Evolutionary conservation across 495 filamentous ascomycete genomes (phyloP), one percentile per base, ranked within the genome.

Genomic region (Alectoria sarmentosa): DNA sequence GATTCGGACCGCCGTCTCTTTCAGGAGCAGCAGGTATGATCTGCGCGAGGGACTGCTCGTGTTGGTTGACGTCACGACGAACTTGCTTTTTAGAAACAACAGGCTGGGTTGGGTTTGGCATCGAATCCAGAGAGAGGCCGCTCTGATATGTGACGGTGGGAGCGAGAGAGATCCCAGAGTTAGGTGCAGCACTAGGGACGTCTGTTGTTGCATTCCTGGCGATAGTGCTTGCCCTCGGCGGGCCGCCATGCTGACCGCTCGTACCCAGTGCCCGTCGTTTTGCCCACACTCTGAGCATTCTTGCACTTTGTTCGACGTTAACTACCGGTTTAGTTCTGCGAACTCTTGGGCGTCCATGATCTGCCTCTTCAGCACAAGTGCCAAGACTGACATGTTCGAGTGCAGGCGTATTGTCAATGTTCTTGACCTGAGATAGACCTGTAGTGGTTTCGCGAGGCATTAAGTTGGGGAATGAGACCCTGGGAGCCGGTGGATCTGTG

Each of bases 241-340:
- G 61, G 28, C 61, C 61, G 23, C 61, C 48, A 54, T 32, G 23
- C 2, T 37, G 61, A 38, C 61, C 61, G 26, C 41, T 44, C 34
- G 49, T 52, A 32, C 61, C 61, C 23, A 41, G 49, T 23, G 52
- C 61, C 57, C 55, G 37, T 38, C 61, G 49, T 44, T 44, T 63
- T 4, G 61, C 61, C 61, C 49, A 63, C 17, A 41, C 37, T 30
- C 28, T 63, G 32, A 37, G 54, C 52, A 38, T 38, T 14, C 49
- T 37, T 57, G 61, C 61, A 30, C 61, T 63, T 0, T 41, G 34
- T 54, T 54, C 38, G 30, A 32, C 38, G 15, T 55, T 10, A 28
- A 1, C 5, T 30, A 26, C n/a, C n/a, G 23, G 9, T 52, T 30
- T 30, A 30, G 2, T 11, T 26, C 26, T 23, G 23, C 46, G 23